Conservation (phyloP, 176 grass and related monocot genomes). For the Zea luxurians region DNA sequence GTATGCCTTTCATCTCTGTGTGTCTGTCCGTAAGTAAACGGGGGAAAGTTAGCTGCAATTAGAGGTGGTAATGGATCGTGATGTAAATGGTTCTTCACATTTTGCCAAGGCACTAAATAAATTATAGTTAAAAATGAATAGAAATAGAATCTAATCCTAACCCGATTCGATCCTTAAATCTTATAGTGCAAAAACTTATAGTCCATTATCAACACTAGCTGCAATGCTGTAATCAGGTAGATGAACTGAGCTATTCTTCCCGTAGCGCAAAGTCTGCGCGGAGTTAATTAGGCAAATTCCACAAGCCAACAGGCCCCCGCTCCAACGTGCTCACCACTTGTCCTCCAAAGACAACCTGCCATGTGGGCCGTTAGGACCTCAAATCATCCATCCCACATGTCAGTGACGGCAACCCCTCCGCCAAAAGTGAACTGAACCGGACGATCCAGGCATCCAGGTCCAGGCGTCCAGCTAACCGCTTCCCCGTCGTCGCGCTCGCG, state of each 20-base stretch:
- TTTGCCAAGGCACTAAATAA: too few relatives aligned
- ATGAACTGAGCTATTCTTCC: neutral
- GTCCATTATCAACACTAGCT: too few relatives aligned
- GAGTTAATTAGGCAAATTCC: constrained; percentile 12
- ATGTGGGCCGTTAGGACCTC: neutral
- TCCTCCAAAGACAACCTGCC: neutral
- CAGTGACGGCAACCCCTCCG: neutral
- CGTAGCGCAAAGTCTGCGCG: neutral
- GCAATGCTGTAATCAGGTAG: neutral
- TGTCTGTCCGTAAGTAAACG: neutral
- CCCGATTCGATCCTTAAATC: too few relatives aligned
- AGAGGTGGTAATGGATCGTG: too few relatives aligned
- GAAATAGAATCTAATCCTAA: too few relatives aligned
- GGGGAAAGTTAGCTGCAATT: too few relatives aligned
- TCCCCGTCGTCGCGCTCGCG: constrained; percentile 7
- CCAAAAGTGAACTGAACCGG: neutral
- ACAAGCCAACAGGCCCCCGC: neutral
- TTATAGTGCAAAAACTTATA: too few relatives aligned
- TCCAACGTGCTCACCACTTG: neutral
- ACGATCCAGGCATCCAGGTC: neutral
- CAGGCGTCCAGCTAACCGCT: constrained; percentile 2
- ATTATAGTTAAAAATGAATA: too few relatives aligned
- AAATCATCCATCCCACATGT: neutral
- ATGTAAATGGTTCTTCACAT: too few relatives aligned
- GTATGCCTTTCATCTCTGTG: neutral